phyloP scores from a whole-genome alignment of 805 yeast genomes.

The Lachancea dasiensis region DNA sequence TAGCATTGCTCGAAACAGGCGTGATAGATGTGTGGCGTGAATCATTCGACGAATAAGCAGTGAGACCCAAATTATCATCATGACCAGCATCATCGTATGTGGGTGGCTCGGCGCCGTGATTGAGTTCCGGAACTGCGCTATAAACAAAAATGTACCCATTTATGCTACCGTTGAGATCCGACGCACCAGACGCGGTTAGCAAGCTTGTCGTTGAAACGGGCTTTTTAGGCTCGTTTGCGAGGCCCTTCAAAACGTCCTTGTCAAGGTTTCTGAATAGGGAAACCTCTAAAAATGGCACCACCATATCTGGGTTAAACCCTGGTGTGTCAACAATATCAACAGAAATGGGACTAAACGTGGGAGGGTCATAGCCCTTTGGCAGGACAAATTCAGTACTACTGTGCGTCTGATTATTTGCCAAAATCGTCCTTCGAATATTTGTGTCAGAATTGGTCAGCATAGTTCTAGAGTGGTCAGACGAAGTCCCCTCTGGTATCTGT shows the following conservation, averaged over 20 bases:
- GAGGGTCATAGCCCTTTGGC: conserved; percentile 36
- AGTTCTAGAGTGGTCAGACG: conserved; percentile 3
- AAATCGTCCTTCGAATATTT: conserved; percentile 13
- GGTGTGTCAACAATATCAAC: conserved; percentile 74
- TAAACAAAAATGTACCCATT: conserved; percentile 69
- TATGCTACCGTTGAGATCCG: conserved; percentile 68
- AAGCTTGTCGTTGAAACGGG: conserved; percentile 63
- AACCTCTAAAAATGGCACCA: conserved; percentile 72
- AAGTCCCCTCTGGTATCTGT: not conserved
- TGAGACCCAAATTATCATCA: not conserved
- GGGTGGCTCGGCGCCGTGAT: conserved; percentile 44
- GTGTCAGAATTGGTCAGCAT: conserved; percentile 15
- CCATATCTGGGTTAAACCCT: conserved; percentile 55
- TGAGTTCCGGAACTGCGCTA: conserved; percentile 57
- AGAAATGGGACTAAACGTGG: conserved; percentile 51
- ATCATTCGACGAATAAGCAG: not conserved
- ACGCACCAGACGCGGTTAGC: conserved; percentile 71
- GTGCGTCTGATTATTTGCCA: not conserved
- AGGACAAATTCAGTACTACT: not conserved
- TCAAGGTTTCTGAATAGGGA: conserved; percentile 59
- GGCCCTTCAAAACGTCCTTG: conserved; percentile 49
- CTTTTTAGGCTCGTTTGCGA: conserved; percentile 56
- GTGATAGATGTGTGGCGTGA: conserved; percentile 14
- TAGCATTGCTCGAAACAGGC: conserved; percentile 7
- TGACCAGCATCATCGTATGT: conserved; percentile 35